Evolutionary conservation across 1,284 basidiomycete species (phyloP), one percentile per base, ranked within the genome.

Genomic region (Pascua sp.): DNA sequence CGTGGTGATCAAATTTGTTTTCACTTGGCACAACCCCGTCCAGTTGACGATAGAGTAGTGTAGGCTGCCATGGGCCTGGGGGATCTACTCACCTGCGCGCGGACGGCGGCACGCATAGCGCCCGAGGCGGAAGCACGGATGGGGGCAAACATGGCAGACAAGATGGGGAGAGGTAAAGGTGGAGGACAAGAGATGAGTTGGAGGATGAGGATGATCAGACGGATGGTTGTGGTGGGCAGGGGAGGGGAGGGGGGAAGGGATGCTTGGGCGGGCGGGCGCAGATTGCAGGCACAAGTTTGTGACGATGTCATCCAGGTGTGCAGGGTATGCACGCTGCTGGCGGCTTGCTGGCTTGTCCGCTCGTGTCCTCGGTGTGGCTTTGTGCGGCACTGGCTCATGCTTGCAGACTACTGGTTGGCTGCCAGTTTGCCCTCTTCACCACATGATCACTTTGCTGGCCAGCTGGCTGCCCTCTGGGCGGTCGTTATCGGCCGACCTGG

Each of bases 141-240:
- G 40, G 70, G 60, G 56, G 71, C 47, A 61, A 73, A 50, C 70
- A 73, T 73, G 51, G 52, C 65, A 46, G 15, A 16, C 45, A 37
- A 38, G 57, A 42, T 42, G 51, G 46, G 41, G 39, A 48, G 43
- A 42, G 41, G 44, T 18, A 16, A 46, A 39, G 44, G 52, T 13
- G 37, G 47, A 18, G 17, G 49, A 41, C 47, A 54, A 36, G 49
- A 45, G 49, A 49, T n/a, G 42, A 45, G 37, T 47, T 36, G 51
- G 39, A 39, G 43, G 46, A 41, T 16, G 51, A 44, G 36, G 53
- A 50, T 36, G 46, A 41, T 40, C 17, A 42, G 44, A 42, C 13
- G 40, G 15, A 10, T 8, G 47, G 18, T 39, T 39, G 49, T 8
- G 40, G 4, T 17, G 40, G 10, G 24, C 24, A 32, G 24, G 24